Evolutionary conservation across 164 flowering plant genomes (phyloP).

Genomic region (Stephania japonica): DNA sequence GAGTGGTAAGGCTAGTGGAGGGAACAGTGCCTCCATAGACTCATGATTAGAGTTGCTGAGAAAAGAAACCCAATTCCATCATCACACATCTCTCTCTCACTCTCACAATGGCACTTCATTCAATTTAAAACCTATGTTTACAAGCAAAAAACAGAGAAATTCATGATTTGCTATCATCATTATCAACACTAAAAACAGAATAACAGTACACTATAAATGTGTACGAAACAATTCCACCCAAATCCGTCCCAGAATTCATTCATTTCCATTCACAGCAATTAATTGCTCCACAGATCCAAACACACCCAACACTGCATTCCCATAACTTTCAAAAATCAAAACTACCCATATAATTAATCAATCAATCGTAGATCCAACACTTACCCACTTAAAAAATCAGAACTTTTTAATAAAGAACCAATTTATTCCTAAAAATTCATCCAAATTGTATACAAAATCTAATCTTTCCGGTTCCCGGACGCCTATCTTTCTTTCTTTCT

Average conservation of each 20-base stretch:
- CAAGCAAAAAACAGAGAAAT: not conserved
- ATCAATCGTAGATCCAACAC: not conserved
- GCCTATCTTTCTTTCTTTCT: not conserved
- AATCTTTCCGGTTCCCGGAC: slow-evolving; percentile 16
- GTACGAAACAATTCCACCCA: not conserved
- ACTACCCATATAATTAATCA: too few relatives aligned
- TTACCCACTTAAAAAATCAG: not conserved
- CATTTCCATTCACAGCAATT: not conserved
- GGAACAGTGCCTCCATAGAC: not conserved
- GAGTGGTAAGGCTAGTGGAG: not conserved
- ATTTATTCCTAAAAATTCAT: slow-evolving; percentile 14
- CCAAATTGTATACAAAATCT: slow-evolving; percentile 15
- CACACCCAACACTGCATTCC: not conserved
- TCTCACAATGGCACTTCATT: not conserved
- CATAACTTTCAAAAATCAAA: too few relatives aligned
- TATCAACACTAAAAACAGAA: not conserved
- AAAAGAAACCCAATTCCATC: not conserved
- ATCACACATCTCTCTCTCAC: not conserved
- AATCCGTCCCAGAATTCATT: not conserved
- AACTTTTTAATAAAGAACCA: not conserved
- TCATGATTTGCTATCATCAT: too few relatives aligned
- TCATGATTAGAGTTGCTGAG: slow-evolving; percentile 2
- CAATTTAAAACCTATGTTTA: too few relatives aligned
- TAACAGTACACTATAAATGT: not conserved
- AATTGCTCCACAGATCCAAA: not conserved